phyloP scores from a whole-genome alignment of 352 stramenopile species.

The Globisporangium polare region DNA sequence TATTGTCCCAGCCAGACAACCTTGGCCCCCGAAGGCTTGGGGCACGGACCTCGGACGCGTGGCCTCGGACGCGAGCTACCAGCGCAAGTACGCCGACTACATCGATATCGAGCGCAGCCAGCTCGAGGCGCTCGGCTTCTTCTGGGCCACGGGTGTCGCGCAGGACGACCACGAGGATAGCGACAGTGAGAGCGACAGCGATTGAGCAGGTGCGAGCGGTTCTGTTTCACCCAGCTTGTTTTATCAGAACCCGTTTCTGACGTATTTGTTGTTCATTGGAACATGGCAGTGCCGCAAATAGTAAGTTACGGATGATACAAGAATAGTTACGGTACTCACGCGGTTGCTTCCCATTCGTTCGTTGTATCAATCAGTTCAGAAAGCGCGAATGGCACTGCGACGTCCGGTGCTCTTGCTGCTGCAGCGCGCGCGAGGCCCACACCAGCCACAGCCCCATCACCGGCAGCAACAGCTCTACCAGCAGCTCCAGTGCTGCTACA shows the following conservation, averaged over 20 bases:
- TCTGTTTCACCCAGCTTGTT: too few species aligned
- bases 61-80: constrained; percentile 19
- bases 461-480: background rate
- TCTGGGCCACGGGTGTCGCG: constrained; percentile 24
- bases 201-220: background rate
- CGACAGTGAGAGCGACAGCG: constrained; percentile 4
- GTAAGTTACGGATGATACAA: too few species aligned
- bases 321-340: too few species aligned
- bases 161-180: constrained; percentile 3
- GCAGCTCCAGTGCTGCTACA: background rate
- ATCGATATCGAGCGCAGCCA: constrained; percentile 48
- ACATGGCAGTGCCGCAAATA: too few species aligned
- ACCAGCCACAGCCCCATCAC: background rate
- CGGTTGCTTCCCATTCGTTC: too few species aligned
- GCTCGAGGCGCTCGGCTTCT: constrained; percentile 45
- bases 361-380: too few species aligned
- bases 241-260: too few species aligned
- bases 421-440: background rate
- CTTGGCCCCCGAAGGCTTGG: constrained; percentile 36
- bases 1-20: constrained; percentile 33
- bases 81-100: constrained; percentile 34
- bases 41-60: constrained; percentile 36
- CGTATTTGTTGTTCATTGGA: too few species aligned
- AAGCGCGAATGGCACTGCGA: constrained; percentile 2
- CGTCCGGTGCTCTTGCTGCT: background rate